Base-by-base conservation (phyloP, 2,329 filamentous ascomycete species). In the Cordyceps militaris region DNA sequence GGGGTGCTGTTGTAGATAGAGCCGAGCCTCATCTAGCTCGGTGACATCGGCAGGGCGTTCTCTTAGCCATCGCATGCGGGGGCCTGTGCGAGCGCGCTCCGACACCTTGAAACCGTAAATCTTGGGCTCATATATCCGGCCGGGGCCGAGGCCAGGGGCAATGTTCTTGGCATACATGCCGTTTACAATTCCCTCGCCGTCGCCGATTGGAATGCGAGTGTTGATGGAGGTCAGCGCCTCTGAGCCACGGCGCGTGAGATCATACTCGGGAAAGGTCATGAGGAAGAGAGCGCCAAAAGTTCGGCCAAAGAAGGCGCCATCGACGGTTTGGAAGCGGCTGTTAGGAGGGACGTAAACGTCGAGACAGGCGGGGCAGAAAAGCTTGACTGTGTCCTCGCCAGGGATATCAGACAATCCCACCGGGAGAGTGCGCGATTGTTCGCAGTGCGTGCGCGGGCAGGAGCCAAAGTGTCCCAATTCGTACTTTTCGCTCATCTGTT, bases 401-500 rank as follows among this genome's bases (percentile, higher is more conserved):
- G 94, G 93, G 49, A 93, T 94, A 73, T 99, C 94, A 59, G 91
- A 96, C 61, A 94, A 83, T 38, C 94, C 94, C 21, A 99, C 93
- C 1, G 94, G 94, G 5, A 99, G 81, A 14, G 96, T 94, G 67
- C 93, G 88, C 63, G 91, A 89, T 60, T 89, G 87, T 66, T 91
- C 88, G 79, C 94, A 99, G 74, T 93, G 86, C 59, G 93, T 95
- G 60, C 94, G 85, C n/a, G 94, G 94, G 71, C 94, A 99, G 65
- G 88, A 86, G 55, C 94, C 94, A 69, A 99, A 99, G 76, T 99
- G 93, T 61, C 92, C 89, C 50, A 96, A 81, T 73, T 97, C 93
- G 77, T 97, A 99, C 73, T 99, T 99, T 74, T 99, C 94, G 62
- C 92, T 91, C 94, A 99, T 99, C 71, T 97, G 92, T 74, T 97